Conservation (phyloP, 2,329 filamentous ascomycete species). For the Penicillium brasilianum region DNA sequence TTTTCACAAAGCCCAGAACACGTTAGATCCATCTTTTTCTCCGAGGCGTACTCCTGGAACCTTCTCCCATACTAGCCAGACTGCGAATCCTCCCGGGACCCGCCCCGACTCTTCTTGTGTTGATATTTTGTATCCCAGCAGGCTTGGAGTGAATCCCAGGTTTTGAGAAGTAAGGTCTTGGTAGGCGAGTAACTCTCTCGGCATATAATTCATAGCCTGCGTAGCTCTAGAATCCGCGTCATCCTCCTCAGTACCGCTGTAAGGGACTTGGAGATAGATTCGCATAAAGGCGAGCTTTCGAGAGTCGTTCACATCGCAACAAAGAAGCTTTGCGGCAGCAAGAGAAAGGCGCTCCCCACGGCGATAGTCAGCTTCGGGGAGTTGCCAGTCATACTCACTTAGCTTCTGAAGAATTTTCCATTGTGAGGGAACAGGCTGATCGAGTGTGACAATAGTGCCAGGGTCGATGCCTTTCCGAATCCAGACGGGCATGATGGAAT, state of each 20-base stretch:
- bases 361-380: background rate
- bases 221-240: constrained; percentile 3
- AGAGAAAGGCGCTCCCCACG: background rate
- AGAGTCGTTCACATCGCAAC: background rate
- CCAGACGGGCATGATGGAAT: background rate
- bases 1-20: background rate
- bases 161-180: background rate
- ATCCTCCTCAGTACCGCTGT: background rate
- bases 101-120: background rate
- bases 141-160: background rate
- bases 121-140: background rate
- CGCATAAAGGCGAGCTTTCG: constrained; percentile 2
- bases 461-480: constrained; percentile 3
- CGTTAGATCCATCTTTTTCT: background rate
- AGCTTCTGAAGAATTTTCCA: constrained; percentile 4
- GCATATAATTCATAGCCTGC: background rate
- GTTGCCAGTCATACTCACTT: background rate
- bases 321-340: constrained; percentile 1
- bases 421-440: constrained; percentile 1
- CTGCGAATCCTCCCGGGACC: background rate
- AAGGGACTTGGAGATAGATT: constrained; percentile 9
- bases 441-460: constrained; percentile 1
- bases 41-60: constrained; percentile 8
- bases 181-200: constrained; percentile 4
- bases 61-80: constrained; percentile 1